Percentiles rank a stretch among this genome's conserved stretches.
Evolutionary conservation across 1,284 basidiomycete species (phyloP).

Genomic region (Puccinia triticina): DNA sequence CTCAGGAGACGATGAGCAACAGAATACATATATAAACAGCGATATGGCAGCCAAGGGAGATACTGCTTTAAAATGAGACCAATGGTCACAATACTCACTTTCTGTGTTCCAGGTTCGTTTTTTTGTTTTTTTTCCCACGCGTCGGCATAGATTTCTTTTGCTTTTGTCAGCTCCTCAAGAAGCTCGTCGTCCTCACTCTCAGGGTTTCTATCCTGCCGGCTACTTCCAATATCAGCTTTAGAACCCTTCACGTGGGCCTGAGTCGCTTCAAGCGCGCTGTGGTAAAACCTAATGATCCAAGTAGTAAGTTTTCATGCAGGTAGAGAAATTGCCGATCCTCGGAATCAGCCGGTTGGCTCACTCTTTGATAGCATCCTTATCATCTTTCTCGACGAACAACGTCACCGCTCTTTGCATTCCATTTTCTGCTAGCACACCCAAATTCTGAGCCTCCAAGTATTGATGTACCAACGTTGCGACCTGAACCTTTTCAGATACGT

Average conservation of each 20-base stretch:
- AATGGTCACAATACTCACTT: constrained; percentile 72
- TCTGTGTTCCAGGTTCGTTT: constrained; percentile 67
- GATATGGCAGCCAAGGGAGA: constrained; percentile 39
- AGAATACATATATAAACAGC: neutral
- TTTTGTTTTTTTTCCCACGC: constrained; percentile 66
- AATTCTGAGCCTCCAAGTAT: constrained; percentile 82
- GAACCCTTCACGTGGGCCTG: constrained; percentile 52
- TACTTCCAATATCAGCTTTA: constrained; percentile 23
- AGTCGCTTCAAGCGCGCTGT: constrained; percentile 73
- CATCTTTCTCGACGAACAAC: constrained; percentile 91
- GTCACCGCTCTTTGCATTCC: constrained; percentile 89
- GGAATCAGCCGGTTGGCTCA: constrained; percentile 61
- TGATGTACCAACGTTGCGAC: constrained; percentile 73
- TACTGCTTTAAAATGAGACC: constrained; percentile 53
- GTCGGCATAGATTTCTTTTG: constrained; percentile 54
- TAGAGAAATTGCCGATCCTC: neutral
- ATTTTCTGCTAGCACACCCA: constrained; percentile 80
- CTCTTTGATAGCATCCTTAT: constrained; percentile 84
- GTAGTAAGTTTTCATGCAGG: neutral
- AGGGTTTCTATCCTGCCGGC: constrained; percentile 3
- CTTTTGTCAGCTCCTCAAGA: constrained; percentile 52
- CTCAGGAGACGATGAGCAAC: constrained; percentile 46
- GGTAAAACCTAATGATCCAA: constrained; percentile 66
- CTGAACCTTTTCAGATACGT: constrained; percentile 60
- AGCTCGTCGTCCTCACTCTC: constrained; percentile 69